Evolutionary conservation across 257 asterid species (phyloP).

Genomic region (Lithospermum erythrorhizon): DNA sequence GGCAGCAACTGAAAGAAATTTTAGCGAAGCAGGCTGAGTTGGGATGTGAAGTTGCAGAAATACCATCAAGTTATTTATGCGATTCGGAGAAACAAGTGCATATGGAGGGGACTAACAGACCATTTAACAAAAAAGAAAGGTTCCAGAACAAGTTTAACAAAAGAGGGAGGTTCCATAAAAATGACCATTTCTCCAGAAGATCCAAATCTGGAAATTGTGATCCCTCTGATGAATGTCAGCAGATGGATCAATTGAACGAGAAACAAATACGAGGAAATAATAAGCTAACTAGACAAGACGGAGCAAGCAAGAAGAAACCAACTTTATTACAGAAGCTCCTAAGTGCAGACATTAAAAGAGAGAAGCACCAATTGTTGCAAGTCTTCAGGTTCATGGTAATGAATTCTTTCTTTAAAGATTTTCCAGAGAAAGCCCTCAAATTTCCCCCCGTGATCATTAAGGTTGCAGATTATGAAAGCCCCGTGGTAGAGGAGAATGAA

Average conservation of each 20-base stretch:
- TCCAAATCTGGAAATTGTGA: conserved; percentile 20
- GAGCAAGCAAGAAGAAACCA: conserved; percentile 31
- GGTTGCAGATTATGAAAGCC: conserved; percentile 30
- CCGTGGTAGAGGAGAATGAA: conserved; percentile 10
- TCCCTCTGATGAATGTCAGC: conserved; percentile 20
- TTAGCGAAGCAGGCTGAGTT: conserved; percentile 90
- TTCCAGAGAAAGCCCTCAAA: conserved; percentile 39
- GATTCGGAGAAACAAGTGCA: conserved; percentile 46
- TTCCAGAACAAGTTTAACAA: conserved; percentile 47
- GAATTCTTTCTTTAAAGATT: conserved; percentile 61
- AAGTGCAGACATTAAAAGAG: conserved; percentile 59
- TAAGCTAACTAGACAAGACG: conserved; percentile 7
- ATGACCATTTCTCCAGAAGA: conserved; percentile 32
- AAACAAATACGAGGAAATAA: conserved; percentile 18
- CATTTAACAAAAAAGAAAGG: conserved; percentile 35
- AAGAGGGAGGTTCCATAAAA: conserved; percentile 41
- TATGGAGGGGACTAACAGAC: conserved; percentile 23
- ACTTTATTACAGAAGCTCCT: conserved; percentile 66
- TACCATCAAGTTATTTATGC: conserved; percentile 66
- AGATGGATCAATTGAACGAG: conserved; percentile 15
- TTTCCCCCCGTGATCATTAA: conserved; percentile 49
- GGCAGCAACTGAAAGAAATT: conserved; percentile 84
- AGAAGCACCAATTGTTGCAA: conserved; percentile 58
- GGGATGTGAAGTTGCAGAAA: conserved; percentile 92
- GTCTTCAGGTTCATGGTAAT: conserved; percentile 71